Conservation (phyloP, 2,329 filamentous ascomycete species). For the Bipolaris gigantea region DNA sequence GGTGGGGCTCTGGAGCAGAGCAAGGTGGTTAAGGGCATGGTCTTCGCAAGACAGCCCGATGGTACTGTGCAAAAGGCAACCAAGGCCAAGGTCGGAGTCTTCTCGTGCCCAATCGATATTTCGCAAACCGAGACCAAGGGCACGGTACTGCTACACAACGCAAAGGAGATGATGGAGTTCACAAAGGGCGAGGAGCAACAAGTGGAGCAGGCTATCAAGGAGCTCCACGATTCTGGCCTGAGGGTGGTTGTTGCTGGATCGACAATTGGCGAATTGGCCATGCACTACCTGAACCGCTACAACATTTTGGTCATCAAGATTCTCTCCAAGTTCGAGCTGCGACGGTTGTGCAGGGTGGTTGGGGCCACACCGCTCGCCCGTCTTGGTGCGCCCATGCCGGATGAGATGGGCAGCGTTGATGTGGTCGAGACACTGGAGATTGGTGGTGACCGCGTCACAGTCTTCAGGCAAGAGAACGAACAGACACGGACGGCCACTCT, state of each 20-base stretch:
- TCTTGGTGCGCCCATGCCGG: constrained; percentile 97
- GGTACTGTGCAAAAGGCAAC: constrained; percentile 83
- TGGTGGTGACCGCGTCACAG: constrained; percentile 94
- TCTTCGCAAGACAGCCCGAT: constrained; percentile 94
- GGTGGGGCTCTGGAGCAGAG: constrained; percentile 93
- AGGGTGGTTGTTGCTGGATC: constrained; percentile 90
- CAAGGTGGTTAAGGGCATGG: constrained; percentile 95
- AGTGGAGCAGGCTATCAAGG: constrained; percentile 89
- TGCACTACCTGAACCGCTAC: constrained; percentile 97
- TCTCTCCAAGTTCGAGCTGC: constrained; percentile 96
- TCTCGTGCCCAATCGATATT: constrained; percentile 92
- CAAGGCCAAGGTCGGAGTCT: constrained; percentile 96
- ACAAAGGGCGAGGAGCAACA: constrained; percentile 95
- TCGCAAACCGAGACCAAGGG: constrained; percentile 99
- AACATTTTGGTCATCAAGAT: constrained; percentile 96
- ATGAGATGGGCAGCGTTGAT: constrained; percentile 96
- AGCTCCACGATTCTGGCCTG: constrained; percentile 90
- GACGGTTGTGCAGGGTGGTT: constrained; percentile 91
- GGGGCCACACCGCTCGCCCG: constrained; percentile 95
- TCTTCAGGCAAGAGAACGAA: constrained; percentile 96
- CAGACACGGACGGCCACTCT: constrained; percentile 90
- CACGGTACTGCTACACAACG: constrained; percentile 93
- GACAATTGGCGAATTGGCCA: constrained; percentile 90
- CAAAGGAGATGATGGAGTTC: constrained; percentile 98
- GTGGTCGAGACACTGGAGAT: constrained; percentile 97